Percentiles rank a stretch among this genome's conserved stretches.
Evolutionary conservation across 1,139 yeast genomes (phyloP).

Genomic region (Suhomyces kunorum): DNA sequence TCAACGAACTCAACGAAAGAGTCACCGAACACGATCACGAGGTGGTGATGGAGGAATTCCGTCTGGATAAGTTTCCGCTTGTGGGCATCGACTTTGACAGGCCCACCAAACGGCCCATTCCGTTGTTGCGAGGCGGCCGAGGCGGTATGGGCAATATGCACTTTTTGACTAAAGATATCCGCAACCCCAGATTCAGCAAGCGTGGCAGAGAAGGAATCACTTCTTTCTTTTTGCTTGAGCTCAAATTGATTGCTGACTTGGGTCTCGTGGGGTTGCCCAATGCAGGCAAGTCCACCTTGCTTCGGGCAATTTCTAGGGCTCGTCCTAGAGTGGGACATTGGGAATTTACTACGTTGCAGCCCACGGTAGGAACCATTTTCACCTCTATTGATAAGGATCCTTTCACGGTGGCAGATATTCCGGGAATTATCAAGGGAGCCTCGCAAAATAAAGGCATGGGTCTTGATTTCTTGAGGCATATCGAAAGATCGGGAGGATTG

Average conservation of each 20-base stretch:
- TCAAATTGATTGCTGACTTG: constrained; percentile 85
- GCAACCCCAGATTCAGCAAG: constrained; percentile 89
- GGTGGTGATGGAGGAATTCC: constrained; percentile 59
- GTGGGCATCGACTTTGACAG: constrained; percentile 72
- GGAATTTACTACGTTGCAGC: constrained; percentile 94
- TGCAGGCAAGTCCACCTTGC: constrained; percentile 90
- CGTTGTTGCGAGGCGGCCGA: constrained; percentile 77
- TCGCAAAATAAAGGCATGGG: constrained; percentile 88
- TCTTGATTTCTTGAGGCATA: constrained; percentile 83
- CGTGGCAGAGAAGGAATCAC: constrained; percentile 71
- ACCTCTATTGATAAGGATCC: constrained; percentile 66
- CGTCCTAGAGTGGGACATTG: constrained; percentile 93
- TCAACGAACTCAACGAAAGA: constrained; percentile 58
- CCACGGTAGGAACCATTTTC: constrained; percentile 85
- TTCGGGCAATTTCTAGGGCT: constrained; percentile 88
- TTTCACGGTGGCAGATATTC: constrained; percentile 95
- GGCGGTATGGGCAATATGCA: constrained; percentile 98
- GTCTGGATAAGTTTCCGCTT: constrained; percentile 70
- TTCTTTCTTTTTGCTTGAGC: constrained; percentile 71
- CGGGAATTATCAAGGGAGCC: constrained; percentile 92
- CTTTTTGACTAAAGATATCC: constrained; percentile 75
- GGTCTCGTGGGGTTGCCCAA: constrained; percentile 95
- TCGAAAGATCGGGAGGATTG: constrained; percentile 87
- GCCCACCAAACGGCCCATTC: constrained; percentile 67
- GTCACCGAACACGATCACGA: constrained; percentile 67